Evolutionary conservation across 164 flowering plant species (phyloP).

Genomic region (Kingdonia uniflora): DNA sequence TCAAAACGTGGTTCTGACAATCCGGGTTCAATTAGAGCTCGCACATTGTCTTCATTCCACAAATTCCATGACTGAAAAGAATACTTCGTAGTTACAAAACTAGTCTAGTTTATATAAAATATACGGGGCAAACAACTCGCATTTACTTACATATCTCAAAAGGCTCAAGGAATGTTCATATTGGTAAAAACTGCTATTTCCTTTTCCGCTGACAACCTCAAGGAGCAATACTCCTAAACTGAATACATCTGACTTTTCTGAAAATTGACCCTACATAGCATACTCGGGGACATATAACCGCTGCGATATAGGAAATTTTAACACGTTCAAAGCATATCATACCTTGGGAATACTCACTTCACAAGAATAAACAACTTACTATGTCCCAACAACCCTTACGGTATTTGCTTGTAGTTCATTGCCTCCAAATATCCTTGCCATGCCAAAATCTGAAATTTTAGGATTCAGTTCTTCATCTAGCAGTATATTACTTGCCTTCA

Average conservation of each 20-base stretch:
- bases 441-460: too few relatives aligned
- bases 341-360: too few relatives aligned
- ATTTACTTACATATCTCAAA: conserved; percentile 11
- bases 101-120: not conserved
- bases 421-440: too few relatives aligned
- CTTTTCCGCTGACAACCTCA: conserved; percentile 13
- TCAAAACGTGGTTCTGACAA: not conserved
- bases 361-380: conserved; percentile 14
- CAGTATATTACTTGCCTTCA: too few relatives aligned
- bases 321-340: too few relatives aligned
- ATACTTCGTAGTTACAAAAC: not conserved
- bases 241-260: conserved; percentile 13
- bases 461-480: too few relatives aligned
- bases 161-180: not conserved
- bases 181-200: conserved; percentile 6
- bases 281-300: conserved; percentile 18
- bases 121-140: not conserved
- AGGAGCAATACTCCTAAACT: conserved; percentile 16
- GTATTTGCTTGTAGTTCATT: too few relatives aligned
- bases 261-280: conserved; percentile 11
- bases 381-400: too few relatives aligned
- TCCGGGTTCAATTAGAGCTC: not conserved
- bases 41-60: conserved; percentile 8
- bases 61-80: conserved; percentile 12
- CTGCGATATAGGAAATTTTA: conserved; percentile 3